Base-by-base conservation (phyloP, 345 rosid genomes). In the Dimocarpus longan region DNA sequence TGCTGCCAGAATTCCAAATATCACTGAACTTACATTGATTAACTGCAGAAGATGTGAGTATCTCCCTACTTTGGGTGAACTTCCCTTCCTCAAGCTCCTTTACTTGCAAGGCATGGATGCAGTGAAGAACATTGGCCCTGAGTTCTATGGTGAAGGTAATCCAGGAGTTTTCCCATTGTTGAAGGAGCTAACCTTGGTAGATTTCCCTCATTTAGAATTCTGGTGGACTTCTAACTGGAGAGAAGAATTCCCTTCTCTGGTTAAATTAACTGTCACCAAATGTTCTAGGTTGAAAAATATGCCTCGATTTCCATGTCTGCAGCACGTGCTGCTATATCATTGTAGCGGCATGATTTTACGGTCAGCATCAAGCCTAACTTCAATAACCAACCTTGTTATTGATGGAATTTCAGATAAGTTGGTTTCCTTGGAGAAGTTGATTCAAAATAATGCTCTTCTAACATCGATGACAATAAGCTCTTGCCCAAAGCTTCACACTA, bases 21-120 rank as follows among this genome's bases (percentile, higher is more conserved):
- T 86, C 46, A 71, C 71, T 21, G 60, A 76, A 66, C 59, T 76
- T 5, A 57, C 24, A 7, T 42, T 73, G 75, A 21, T 71, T 6
- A 66, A 74, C 50, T 74, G 79, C 21, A 66, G 11, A 44, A 80
- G 78, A 32, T 80, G 78, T 57, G 37, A 43, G 12, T 16, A 66
- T 54, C 82, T 79, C 19, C 86, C 85, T 57, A 8, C 62, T 11
- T 65, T 86, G 10, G 85, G 84, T 48, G 56, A 76, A 26, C 82
- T 86, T 32, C 80, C 76, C 24, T 63, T 57, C 68, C 84, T 83
- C 16, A 71, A 79, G 71, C 26, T 59, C 62, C 78, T 83, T 3
- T 16, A 66, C 74, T 40, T 83, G n/a, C 48, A 43, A 40, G 77
- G 78, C 40, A 68, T 81, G 71, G 60, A 77, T 54, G 75, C 78